Evolutionary conservation across 169 alveolate species (phyloP), one percentile per base, ranked within the genome.

Genomic region (Plasmodium falciparum): DNA sequence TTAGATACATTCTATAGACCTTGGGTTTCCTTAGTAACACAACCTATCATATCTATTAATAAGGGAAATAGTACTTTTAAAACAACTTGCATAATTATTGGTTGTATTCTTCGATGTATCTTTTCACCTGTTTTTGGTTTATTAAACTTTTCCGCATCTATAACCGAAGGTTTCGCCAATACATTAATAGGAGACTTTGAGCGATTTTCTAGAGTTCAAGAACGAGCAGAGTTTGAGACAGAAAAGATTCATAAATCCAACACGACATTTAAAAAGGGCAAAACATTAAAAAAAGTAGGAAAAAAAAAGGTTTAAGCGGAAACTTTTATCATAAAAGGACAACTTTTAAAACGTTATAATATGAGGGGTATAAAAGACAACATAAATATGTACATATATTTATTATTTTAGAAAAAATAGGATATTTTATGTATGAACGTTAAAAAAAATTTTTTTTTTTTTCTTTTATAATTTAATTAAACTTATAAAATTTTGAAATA

Each of bases 101-200:
- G 85, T 29, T 88, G 75, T 12, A 90, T 88, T 20, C 90, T 94
- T 24, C 92, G 96, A 70, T 95, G 97, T 61, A 69, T 94, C 49
- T 73, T 95, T 47, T 93, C 97, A 3, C 98, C 98, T 11, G 22
- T 97, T n/a, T 94, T 95, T 66, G 98, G 98, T 6, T 74, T 93
- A 13, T 91, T 96, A 29, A 97, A 96, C 72, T 86, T 97, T 71
- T 83, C 95, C 61, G 96, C 98, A 43, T 93, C 97, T 65, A 88
- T 97, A 17, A 95, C 96, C 13, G 98, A 97, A 73, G 98, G 98
- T 7, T 94, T 97, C 73, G 93, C 98, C 26, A 97, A 96, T 62
- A 95, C 97, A 9, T 91, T 97, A 24, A 92, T 97, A 11, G 98
- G 98, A 9, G 98, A 97, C 75, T 95, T 96, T 65, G 98, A 96